Conservation (phyloP, 306 rosid genomes). For the Notholithocarpus densiflorus region DNA sequence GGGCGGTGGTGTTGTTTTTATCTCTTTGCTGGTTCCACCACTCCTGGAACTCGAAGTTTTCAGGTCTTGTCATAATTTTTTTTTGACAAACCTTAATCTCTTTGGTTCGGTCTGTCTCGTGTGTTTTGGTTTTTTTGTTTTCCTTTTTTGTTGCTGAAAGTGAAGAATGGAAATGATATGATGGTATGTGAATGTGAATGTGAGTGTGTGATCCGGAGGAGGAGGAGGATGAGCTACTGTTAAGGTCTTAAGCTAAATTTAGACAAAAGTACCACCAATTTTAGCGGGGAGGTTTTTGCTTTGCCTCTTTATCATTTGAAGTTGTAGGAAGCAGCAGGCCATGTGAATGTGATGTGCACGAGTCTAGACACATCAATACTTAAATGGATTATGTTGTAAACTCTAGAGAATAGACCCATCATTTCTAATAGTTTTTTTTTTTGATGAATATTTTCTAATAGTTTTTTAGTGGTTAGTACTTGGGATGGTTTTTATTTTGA, state of each 20-base stretch:
- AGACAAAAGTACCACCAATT: constrained; percentile 22
- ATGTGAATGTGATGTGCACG: neutral
- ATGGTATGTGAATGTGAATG: neutral
- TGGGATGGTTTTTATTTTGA: no score
- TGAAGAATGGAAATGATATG: no score
- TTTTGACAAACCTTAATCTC: no score
- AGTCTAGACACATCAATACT: no score
- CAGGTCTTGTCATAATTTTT: constrained; percentile 62
- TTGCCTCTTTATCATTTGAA: neutral
- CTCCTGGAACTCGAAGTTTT: constrained; percentile 89
- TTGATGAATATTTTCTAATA: no score
- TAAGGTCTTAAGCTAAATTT: constrained; percentile 13
- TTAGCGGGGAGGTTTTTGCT: constrained; percentile 23
- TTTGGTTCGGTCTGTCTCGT: no score
- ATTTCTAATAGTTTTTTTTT: no score
- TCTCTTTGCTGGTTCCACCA: constrained; percentile 98
- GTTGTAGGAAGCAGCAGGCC: neutral
- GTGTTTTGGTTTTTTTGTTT: no score
- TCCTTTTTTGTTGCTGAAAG: no score
- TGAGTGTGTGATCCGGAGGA: constrained; percentile 25
- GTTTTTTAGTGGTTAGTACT: no score
- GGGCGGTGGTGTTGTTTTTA: constrained; percentile 16
- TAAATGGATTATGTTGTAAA: no score
- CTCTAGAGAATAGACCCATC: no score
- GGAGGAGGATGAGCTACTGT: neutral